Evolutionary conservation across 1,284 basidiomycete genomes (phyloP), one percentile per base, ranked within the genome.

Genomic region (Phylloporus sp.): DNA sequence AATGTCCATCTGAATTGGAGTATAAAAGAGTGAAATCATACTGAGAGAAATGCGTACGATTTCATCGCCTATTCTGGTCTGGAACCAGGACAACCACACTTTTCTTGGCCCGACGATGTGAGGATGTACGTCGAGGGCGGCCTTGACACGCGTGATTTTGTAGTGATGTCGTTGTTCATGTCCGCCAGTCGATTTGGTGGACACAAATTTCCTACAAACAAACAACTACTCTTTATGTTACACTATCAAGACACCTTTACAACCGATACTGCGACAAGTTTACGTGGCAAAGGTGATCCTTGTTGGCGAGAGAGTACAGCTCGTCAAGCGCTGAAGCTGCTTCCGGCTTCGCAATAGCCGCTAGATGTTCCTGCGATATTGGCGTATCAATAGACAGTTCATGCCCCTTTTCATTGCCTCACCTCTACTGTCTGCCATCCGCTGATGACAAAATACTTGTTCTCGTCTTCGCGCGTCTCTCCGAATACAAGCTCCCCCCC

Each of bases 361-460:
- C 66, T 45, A 1, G 0, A 10, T 74, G 68, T 25, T 57, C 74
- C 73, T 73, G 49, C 39, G 10, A 57, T 2, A 10, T 35, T 7
- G 19, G 17, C 12, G 23, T 11, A 7, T 65, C 3, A 55, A 7
- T 7, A 29, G 29, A 55, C 6, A 55, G 52, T 29, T 32, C 2
- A 27, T 15, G 29, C 53, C 53, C 5, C 27, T 8, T 53, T 29
- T 29, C 52, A 29, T 29, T 1, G 27, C 52, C 52, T 55, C 57
- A 76, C 78, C 71, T 75, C 68, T 8, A 75, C 65, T 5, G 68
- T 59, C 14, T 27, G 11, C 78, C 78, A 80, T 23, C 78, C 78
- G 2, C 60, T 37, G 11, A 77, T n/a, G 20, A 69, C 3, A 27
- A 75, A 5, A 60, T 68, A 72, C 64, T 70, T 76, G 66, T 70